Percentiles rank a stretch among this genome's conserved stretches.
Evolutionary conservation across 2,329 filamentous ascomycete species (phyloP).

Genomic region (Cercospora sojina): DNA sequence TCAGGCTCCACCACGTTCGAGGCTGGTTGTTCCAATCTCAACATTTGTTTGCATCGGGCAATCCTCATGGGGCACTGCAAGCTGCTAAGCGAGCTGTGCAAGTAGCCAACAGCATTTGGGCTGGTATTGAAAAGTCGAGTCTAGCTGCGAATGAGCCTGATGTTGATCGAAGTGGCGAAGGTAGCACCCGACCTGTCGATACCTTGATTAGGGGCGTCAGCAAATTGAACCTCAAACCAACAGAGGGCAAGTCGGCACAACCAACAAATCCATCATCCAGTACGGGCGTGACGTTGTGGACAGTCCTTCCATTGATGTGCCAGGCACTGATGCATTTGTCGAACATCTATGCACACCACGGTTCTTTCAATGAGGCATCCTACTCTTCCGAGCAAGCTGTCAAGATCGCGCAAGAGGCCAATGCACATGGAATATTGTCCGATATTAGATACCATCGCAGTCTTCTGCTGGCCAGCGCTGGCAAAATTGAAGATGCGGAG

Average conservation of each 20-base stretch:
- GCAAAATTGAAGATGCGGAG: constrained; percentile 34
- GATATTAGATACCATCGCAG: constrained; percentile 27
- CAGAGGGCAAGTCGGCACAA: constrained; percentile 31
- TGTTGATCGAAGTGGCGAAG: constrained; percentile 20
- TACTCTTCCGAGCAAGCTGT: constrained; percentile 84
- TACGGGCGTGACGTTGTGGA: constrained; percentile 74
- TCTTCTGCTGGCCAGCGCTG: constrained; percentile 28
- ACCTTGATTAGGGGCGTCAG: constrained; percentile 33
- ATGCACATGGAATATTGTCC: constrained; percentile 20
- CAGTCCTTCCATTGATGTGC: constrained; percentile 71
- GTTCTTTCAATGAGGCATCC: constrained; percentile 81
- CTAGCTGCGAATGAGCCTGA: neutral
- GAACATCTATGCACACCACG: constrained; percentile 75
- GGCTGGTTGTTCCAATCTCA: constrained; percentile 35
- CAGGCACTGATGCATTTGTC: constrained; percentile 71
- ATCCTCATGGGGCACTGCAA: constrained; percentile 27
- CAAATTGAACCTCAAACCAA: constrained; percentile 38
- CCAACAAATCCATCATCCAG: constrained; percentile 28
- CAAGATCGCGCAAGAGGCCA: constrained; percentile 62
- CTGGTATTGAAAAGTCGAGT: constrained; percentile 24
- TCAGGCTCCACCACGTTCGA: constrained; percentile 30
- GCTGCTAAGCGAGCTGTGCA: constrained; percentile 34
- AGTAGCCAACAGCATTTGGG: constrained; percentile 34
- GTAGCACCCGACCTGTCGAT: constrained; percentile 12
- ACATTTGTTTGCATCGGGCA: constrained; percentile 21